Conservation (phyloP, 176 grass and related monocot species). For the Aechmea fasciata region DNA sequence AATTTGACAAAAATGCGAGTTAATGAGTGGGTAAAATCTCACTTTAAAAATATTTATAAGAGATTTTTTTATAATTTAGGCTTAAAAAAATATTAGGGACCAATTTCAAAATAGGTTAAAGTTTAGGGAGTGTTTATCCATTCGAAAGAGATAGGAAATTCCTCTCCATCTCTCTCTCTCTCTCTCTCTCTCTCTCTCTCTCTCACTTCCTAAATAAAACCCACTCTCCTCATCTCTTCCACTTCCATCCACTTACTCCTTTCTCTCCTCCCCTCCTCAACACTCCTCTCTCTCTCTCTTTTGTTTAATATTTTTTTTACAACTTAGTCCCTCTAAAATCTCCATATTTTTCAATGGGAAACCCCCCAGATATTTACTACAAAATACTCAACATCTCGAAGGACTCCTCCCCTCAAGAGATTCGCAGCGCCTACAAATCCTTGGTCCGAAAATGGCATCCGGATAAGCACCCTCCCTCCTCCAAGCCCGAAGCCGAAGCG, state of each 20-base stretch:
- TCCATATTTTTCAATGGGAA: constrained; percentile 36
- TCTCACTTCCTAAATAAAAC: constrained; percentile 32
- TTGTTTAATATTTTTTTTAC: not conserved
- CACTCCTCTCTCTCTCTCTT: not conserved
- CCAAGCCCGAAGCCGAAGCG: constrained; percentile 76
- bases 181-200: too few relatives aligned
- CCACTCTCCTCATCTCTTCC: constrained; percentile 23
- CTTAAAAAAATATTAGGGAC: too few relatives aligned
- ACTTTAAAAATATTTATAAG: too few relatives aligned
- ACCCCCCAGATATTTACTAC: constrained; percentile 61
- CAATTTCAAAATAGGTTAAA: too few relatives aligned
- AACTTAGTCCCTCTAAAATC: not conserved
- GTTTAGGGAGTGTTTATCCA: too few relatives aligned
- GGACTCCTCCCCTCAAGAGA: constrained; percentile 59
- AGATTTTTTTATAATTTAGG: too few relatives aligned
- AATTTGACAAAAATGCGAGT: too few relatives aligned
- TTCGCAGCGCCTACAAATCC: constrained; percentile 65
- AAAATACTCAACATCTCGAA: constrained; percentile 61
- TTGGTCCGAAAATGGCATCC: constrained; percentile 97
- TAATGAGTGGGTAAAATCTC: too few relatives aligned
- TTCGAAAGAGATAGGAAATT: too few relatives aligned
- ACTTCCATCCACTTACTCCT: constrained; percentile 8
- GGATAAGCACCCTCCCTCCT: constrained; percentile 90
- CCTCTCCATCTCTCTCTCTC: too few relatives aligned
- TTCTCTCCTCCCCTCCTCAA: not conserved